Evolutionary conservation across 495 filamentous ascomycete species (phyloP).

Genomic region (Penicillium simplicissimum): DNA sequence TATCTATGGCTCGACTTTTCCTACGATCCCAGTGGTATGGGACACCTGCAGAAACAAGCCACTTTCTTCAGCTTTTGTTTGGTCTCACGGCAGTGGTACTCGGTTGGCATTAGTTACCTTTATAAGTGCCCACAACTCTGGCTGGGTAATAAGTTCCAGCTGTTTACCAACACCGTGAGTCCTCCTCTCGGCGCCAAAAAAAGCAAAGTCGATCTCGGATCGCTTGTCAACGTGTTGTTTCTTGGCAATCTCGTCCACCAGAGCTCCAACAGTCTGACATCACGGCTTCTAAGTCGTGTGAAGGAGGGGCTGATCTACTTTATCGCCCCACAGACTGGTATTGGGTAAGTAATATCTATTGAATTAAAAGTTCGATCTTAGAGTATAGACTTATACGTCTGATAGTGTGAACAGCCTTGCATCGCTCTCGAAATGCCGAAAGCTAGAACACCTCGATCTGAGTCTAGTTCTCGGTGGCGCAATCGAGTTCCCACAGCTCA

Average conservation of each 20-base stretch:
- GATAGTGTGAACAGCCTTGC: conserved; percentile 60
- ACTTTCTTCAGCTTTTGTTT: conserved; percentile 57
- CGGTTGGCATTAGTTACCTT: background rate
- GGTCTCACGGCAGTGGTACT: conserved; percentile 43
- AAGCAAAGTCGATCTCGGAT: conserved; percentile 3
- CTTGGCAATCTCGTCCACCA: background rate
- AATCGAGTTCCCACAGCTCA: conserved; percentile 52
- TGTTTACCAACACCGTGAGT: conserved; percentile 6
- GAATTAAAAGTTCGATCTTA: background rate
- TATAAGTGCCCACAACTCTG: conserved; percentile 2
- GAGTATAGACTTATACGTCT: background rate
- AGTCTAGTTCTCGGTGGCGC: conserved; percentile 54
- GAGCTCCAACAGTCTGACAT: background rate
- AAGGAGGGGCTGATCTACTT: background rate
- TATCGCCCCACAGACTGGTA: background rate
- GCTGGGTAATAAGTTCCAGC: background rate
- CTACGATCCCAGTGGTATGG: conserved; percentile 1
- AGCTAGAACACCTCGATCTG: conserved; percentile 58
- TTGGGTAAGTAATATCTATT: background rate
- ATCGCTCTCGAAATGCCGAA: conserved; percentile 60
- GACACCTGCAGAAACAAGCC: conserved; percentile 29
- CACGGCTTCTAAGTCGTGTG: background rate
- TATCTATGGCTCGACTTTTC: conserved; percentile 24
- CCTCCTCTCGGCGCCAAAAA: background rate
- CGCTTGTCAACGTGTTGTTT: background rate